Percentiles rank a stretch among this genome's conserved stretches.
phyloP scores from a whole-genome alignment of 2,329 filamentous ascomycete species.

The Graphilbum ipis-grandicollis region DNA sequence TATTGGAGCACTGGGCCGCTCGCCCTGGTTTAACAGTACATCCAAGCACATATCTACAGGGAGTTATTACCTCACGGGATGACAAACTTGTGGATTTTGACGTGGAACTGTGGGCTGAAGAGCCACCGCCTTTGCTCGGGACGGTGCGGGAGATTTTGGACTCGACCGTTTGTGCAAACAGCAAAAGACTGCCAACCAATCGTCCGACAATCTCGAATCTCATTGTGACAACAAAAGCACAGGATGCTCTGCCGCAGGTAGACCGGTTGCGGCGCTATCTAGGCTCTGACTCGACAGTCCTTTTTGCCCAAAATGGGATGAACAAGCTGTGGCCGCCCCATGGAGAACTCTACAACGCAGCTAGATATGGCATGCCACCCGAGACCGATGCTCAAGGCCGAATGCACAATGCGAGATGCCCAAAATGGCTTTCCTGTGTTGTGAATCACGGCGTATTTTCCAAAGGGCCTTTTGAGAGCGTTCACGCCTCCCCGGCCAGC shows the following conservation, averaged over 20 bases:
- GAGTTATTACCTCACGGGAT: constrained; percentile 12
- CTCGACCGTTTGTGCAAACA: no score
- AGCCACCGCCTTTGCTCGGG: constrained; percentile 13
- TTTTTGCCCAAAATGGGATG: constrained; percentile 80
- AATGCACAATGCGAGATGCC: constrained; percentile 17
- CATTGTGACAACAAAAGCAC: constrained; percentile 63
- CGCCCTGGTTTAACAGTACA: constrained; percentile 27
- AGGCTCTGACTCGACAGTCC: constrained; percentile 49
- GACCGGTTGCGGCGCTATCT: constrained; percentile 43
- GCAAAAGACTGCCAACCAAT: no score
- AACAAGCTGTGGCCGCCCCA: constrained; percentile 43
- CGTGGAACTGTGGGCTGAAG: constrained; percentile 37
- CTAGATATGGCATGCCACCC: constrained; percentile 18
- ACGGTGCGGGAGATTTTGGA: no score
- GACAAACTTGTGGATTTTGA: constrained; percentile 20
- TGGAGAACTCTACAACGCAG: constrained; percentile 23
- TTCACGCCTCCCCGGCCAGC: constrained; percentile 32
- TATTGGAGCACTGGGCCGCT: constrained; percentile 28
- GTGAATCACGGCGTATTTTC: constrained; percentile 39
- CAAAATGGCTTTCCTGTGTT: constrained; percentile 56
- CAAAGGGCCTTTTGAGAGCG: constrained; percentile 29
- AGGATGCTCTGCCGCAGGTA: constrained; percentile 44
- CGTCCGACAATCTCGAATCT: constrained; percentile 45
- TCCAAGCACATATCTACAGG: neutral
- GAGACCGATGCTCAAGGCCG: neutral